Evolutionary conservation across 305 asterid species (phyloP).

Genomic region (Fraxinus velutina): DNA sequence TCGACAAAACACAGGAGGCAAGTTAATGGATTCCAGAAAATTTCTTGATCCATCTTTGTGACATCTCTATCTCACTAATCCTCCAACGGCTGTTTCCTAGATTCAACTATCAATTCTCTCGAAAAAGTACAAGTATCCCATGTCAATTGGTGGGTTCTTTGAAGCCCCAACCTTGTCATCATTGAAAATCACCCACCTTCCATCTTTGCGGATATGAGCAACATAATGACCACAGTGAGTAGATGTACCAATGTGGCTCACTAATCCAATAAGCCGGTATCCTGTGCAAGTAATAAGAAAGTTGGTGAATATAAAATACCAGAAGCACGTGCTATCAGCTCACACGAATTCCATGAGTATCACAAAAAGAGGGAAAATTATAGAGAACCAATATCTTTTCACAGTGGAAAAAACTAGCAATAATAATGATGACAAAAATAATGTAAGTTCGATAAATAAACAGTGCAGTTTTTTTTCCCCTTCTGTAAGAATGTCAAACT

Average conservation of each 20-base stretch:
- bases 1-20: neutral
- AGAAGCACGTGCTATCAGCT: neutral
- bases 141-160: slow-evolving; percentile 77
- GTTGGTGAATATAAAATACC: neutral
- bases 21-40: neutral
- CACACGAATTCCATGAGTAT: neutral
- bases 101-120: slow-evolving; percentile 65
- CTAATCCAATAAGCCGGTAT: slow-evolving; percentile 75
- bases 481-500: neutral
- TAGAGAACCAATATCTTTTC: neutral
- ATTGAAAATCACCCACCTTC: slow-evolving; percentile 89
- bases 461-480: neutral
- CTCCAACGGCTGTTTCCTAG: slow-evolving; percentile 12
- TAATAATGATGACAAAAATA: neutral
- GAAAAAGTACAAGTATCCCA: slow-evolving; percentile 91
- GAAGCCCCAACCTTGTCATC: slow-evolving; percentile 87
- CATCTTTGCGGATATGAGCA: slow-evolving; percentile 72
- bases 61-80: slow-evolving; percentile 1
- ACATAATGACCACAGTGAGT: slow-evolving; percentile 96
- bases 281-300: slow-evolving; percentile 39
- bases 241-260: slow-evolving; percentile 97
- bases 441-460: neutral
- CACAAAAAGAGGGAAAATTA: neutral
- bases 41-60: neutral
- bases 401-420: neutral